A percentile compares a stretch with the other conserved stretches of the same genome.
Evolutionary conservation across 768 basidiomycete genomes (phyloP).

Genomic region (Coprinopsis sp.): DNA sequence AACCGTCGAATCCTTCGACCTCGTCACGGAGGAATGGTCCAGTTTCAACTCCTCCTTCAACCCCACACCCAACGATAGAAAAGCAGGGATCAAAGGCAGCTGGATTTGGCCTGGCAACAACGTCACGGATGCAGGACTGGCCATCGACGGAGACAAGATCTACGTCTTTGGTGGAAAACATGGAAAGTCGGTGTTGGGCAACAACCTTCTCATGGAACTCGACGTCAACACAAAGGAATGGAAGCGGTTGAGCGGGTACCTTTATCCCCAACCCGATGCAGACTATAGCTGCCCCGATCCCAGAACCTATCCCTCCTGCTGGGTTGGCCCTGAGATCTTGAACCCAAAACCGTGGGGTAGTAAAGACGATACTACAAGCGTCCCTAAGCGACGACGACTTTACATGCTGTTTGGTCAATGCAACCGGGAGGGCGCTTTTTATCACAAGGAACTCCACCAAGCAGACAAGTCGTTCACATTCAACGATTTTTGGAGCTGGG

Average conservation of each 20-base stretch:
- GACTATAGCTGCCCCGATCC: neutral
- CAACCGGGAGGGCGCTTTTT: constrained; percentile 25
- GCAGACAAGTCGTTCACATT: constrained; percentile 18
- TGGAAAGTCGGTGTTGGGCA: too few species aligned
- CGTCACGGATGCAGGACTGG: too few species aligned
- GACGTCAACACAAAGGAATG: too few species aligned
- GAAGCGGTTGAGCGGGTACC: neutral
- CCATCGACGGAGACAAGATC: too few species aligned
- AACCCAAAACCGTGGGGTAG: constrained; percentile 6
- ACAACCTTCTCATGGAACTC: too few species aligned
- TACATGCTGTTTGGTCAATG: constrained; percentile 31
- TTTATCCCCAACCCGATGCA: neutral
- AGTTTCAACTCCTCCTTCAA: too few species aligned
- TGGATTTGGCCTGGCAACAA: too few species aligned
- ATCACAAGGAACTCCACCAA: constrained; percentile 19
- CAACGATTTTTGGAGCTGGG: constrained; percentile 32
- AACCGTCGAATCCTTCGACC: too few species aligned
- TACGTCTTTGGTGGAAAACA: too few species aligned
- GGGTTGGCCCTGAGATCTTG: constrained; percentile 26
- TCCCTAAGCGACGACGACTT: constrained; percentile 8
- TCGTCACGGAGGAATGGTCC: too few species aligned
- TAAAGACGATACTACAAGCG: neutral
- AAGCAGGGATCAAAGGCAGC: too few species aligned
- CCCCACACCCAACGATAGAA: too few species aligned
- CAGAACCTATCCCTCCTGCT: constrained; percentile 12